Conservation (phyloP, 129 eudicot species). For the Oenanthe sinensis region DNA sequence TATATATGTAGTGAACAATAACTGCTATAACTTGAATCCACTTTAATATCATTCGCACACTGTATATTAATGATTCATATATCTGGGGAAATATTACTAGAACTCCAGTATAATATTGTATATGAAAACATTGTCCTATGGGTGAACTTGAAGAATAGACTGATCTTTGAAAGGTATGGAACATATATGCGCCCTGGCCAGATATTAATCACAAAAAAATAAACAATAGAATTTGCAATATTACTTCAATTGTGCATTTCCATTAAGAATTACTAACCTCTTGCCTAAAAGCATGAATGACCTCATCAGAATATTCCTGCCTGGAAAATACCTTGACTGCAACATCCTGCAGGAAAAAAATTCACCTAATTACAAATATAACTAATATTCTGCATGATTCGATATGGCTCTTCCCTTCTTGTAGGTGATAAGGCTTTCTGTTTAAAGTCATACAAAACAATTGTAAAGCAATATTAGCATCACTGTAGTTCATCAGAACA, state of each 20-base stretch:
- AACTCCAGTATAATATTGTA: background rate
- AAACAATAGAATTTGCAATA: background rate
- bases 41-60: background rate
- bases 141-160: background rate
- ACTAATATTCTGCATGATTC: background rate
- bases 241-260: background rate
- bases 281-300: constrained; percentile 71
- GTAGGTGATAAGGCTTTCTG: background rate
- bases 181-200: background rate
- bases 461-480: background rate
- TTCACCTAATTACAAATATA: constrained; percentile 1
- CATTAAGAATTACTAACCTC: constrained; percentile 37
- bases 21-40: background rate
- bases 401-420: background rate
- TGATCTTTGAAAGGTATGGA: background rate
- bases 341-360: constrained; percentile 68
- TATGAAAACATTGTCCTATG: too few species aligned
- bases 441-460: background rate
- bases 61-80: background rate
- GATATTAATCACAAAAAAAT: background rate
- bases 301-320: constrained; percentile 93
- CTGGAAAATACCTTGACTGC: constrained; percentile 96
- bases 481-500: background rate
- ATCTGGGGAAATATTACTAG: background rate
- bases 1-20: background rate